Evolutionary conservation across 2,329 filamentous ascomycete genomes (phyloP), one percentile per base, ranked within the genome.

Genomic region (Nothopassalora personata): DNA sequence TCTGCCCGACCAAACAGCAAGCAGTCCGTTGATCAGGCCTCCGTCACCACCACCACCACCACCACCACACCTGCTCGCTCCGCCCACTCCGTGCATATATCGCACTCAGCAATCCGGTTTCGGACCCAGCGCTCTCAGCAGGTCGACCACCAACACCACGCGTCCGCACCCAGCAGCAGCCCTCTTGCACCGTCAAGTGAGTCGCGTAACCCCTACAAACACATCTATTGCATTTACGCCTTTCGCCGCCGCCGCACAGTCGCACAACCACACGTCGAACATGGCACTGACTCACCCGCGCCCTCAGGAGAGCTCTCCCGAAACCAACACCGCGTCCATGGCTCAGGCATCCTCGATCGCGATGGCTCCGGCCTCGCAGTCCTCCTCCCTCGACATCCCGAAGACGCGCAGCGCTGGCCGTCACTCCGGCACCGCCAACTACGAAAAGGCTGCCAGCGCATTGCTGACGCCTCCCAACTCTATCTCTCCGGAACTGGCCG

Each of bases 381-480:
- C 68, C 31, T 58, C 63, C 18, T 72, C 66, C 52, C 60, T 69
- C 63, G 66, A 67, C 57, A 69, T 69, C 55, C 66, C 68, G 39
- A 64, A 67, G 53, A 49, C 53, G 52, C 68, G 67, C 64, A 62
- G 66, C 61, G 53, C 46, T 53, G 57, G 52, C 56, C 61, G 62
- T 58, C 57, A 66, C 56, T 61, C 60, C 39, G 66, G 62, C 67
- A 66, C 68, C 63, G 64, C 66, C 56, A 61, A 63, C 53, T 65
- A 64, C 60, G 68, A 69, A 58, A 66, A 70, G 43, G 61, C 61
- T 46, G 66, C 66, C 54, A 68, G 64, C 63, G 80, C 84, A 74
- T 85, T 96, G 71, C 91, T 89, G 64, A 97, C 93, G 74, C 93
- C 93, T 72, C 93, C 93, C 62, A 95, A 93, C 80, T 97, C 92